A percentile compares a stretch with the other conserved stretches of the same genome.
These are phyloP conservation scores for Lentinus polychrous DNA, from an alignment of 1,284 basidiomycete genomes.

Conservation along the genomic window DNA sequence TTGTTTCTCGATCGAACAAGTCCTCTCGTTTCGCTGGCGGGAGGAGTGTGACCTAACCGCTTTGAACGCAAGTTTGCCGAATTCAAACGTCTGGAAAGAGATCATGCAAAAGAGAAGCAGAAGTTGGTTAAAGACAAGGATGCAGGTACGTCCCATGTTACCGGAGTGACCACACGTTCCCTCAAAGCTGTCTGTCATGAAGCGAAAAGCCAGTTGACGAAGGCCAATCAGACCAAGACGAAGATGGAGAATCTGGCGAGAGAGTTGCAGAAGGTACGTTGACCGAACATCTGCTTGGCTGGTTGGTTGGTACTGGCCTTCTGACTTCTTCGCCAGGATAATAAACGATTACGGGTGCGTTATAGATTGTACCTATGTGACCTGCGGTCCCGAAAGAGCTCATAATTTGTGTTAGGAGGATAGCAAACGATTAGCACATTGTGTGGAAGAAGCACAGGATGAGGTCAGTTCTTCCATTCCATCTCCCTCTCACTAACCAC, in stretches of 20 bases:
- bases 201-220: constrained; percentile 79
- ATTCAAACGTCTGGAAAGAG: constrained; percentile 72
- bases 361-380: constrained; percentile 6
- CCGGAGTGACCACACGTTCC: constrained; percentile 10
- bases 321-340: constrained; percentile 46
- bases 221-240: constrained; percentile 79
- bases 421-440: constrained; percentile 67
- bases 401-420: constrained; percentile 54
- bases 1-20: too few relatives aligned
- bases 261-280: constrained; percentile 74
- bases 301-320: too few relatives aligned
- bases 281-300: not conserved
- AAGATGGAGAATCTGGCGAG: constrained; percentile 82
- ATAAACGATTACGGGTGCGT: constrained; percentile 74
- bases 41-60: not conserved
- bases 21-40: not conserved
- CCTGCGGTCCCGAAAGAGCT: constrained; percentile 11
- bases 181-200: constrained; percentile 5
- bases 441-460: constrained; percentile 75
- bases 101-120: constrained; percentile 83
- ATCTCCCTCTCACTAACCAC: not conserved
- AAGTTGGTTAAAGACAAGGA: constrained; percentile 83
- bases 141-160: constrained; percentile 45
- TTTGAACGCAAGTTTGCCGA: constrained; percentile 63
- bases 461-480: constrained; percentile 41